Conservation (phyloP, 2,329 filamentous ascomycete genomes). For the Fusarium humuli region DNA sequence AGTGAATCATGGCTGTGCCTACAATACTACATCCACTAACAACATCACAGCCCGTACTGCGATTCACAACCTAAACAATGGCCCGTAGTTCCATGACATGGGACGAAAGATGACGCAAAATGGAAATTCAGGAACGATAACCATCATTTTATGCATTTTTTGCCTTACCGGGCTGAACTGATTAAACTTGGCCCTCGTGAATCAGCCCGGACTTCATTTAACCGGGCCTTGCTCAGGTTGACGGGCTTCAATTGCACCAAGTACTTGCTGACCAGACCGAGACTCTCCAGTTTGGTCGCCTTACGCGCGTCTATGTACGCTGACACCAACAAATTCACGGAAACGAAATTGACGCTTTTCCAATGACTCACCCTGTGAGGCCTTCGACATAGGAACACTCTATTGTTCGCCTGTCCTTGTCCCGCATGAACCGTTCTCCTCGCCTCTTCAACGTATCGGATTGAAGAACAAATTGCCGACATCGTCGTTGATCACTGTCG, state of each 20-base stretch:
- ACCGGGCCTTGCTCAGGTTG: background rate
- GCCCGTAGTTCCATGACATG: background rate
- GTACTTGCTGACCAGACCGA: background rate
- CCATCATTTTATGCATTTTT: background rate
- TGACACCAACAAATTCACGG: background rate
- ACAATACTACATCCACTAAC: background rate
- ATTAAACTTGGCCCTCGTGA: background rate
- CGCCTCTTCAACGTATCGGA: conserved; percentile 9
- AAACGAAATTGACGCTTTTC: background rate
- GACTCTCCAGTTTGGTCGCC: background rate
- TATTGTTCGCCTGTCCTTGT: conserved; percentile 12
- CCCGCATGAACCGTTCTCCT: conserved; percentile 28
- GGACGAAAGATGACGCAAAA: background rate
- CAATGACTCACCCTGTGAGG: conserved; percentile 13
- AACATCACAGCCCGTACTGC: background rate
- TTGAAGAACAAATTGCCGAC: background rate
- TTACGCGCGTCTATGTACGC: background rate
- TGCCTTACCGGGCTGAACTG: background rate
- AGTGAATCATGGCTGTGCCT: background rate
- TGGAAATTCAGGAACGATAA: background rate
- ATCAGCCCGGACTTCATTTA: background rate
- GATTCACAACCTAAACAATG: background rate
- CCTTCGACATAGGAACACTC: conserved; percentile 6
- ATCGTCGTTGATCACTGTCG: background rate
- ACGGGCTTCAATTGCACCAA: background rate